Base-by-base conservation (phyloP, 148 eudicot genomes). In the Rhododendron williamsianum region DNA sequence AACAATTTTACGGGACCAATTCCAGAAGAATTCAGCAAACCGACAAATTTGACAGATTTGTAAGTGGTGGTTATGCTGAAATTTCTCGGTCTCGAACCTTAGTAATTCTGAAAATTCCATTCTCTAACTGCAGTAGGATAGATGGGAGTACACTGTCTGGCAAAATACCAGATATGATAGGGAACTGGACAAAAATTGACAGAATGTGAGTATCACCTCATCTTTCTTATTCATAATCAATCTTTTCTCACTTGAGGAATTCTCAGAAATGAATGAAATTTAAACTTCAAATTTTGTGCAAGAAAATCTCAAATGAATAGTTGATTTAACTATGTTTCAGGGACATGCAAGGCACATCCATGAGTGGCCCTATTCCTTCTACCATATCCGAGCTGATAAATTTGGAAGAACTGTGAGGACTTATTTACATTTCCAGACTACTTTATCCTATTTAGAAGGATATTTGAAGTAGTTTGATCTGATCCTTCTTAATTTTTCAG, bases 331-430 rank as follows among this genome's bases (percentile, higher is more conserved):
- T 85, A 54, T 76, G 27, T 80, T 85, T 87, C 88, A 96, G 99
- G 85, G 88, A 93, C 88, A 74, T 96, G 88, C 98, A 93, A 89
- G 98, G 99, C 77, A 91, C 99, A 38, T 87, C 89, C 60, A 76
- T 96, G 93, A 93, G 91, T 90, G 98, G 98, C 77, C 97, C 99
- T 2, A 91, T 96, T 90, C 99, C 99, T 82, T 81, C 88, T 46
- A 86, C 87, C 72, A 86, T 94, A 81, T 88, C 93, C 69, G 49
- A 15, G 79, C 76, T 96, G 90, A 91, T 81, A 85, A 92, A 87
- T 76, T 23, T 96, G 46, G 18, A 35, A 30, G 87, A 84, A 35
- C 60, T 96, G 97, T 96, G 90, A 93, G 99, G 33, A 58, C 49
- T 81, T 54, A 41, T 21, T 81, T 60, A 23, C 52, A 78, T 81